phyloP scores from a whole-genome alignment of 1,139 yeast species.

The Kurtzmaniella quercitrusa region DNA sequence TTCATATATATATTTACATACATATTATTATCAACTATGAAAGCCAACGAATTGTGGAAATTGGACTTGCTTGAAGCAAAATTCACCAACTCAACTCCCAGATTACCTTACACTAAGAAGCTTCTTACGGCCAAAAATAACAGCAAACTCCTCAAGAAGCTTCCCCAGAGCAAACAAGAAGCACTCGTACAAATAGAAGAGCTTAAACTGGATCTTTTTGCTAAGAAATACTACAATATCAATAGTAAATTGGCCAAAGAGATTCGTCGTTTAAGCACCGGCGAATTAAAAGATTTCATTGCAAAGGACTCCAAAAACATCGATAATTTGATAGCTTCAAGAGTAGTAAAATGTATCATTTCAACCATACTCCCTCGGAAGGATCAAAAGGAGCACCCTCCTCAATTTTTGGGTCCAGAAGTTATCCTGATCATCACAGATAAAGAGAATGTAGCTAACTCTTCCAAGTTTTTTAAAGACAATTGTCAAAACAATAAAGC shows the following conservation, averaged over 20 bases:
- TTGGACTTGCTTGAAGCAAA: slow-evolving; percentile 50
- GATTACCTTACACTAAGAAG: slow-evolving; percentile 52
- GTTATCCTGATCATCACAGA: slow-evolving; percentile 20
- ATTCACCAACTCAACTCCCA: slow-evolving; percentile 40
- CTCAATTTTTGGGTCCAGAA: slow-evolving; percentile 26
- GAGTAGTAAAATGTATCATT: slow-evolving; percentile 25
- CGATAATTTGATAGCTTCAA: slow-evolving; percentile 27
- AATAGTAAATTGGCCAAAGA: slow-evolving; percentile 37
- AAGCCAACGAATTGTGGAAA: slow-evolving; percentile 37
- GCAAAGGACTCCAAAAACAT: slow-evolving; percentile 14
- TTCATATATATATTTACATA: not conserved
- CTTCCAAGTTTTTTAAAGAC: slow-evolving; percentile 46
- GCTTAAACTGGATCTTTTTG: slow-evolving; percentile 43
- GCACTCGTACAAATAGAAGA: slow-evolving; percentile 41
- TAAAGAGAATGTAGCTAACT: slow-evolving; percentile 31
- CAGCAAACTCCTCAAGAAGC: slow-evolving; percentile 38
- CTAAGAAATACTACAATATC: slow-evolving; percentile 48
- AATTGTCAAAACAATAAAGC: slow-evolving; percentile 39
- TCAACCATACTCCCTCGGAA: slow-evolving; percentile 22
- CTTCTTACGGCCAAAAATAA: slow-evolving; percentile 45
- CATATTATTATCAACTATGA: not conserved
- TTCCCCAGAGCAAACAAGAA: slow-evolving; percentile 35
- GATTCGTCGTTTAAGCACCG: slow-evolving; percentile 24
- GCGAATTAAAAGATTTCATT: slow-evolving; percentile 21
- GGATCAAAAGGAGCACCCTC: slow-evolving; percentile 26